phyloP scores from a whole-genome alignment of 345 rosid species.

The Brassica rapa region DNA sequence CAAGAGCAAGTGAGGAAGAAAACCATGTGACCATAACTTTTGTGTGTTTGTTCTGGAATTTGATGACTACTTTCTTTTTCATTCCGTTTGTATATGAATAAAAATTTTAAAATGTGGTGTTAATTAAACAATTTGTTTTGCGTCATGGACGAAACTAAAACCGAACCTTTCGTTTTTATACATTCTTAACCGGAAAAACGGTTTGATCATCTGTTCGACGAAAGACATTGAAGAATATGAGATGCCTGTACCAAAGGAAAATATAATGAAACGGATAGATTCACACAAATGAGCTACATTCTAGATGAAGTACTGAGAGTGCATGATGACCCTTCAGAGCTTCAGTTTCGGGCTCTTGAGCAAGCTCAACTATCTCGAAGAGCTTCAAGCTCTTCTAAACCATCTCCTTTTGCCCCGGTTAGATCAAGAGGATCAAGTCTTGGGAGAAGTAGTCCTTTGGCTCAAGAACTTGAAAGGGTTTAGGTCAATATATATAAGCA shows the following conservation, averaged over 20 bases:
- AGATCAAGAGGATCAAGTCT: conserved; percentile 36
- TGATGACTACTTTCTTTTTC: background rate
- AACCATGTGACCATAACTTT: background rate
- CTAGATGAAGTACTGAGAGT: conserved; percentile 85
- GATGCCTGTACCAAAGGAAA: conserved; percentile 60
- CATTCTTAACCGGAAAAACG: background rate
- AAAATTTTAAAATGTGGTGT: background rate
- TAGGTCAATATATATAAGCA: conserved; percentile 3
- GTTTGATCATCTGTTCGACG: conserved; percentile 51
- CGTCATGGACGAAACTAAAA: background rate
- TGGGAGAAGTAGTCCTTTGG: conserved; percentile 36
- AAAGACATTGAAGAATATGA: conserved; percentile 51
- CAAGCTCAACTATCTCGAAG: conserved; percentile 71
- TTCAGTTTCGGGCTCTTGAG: conserved; percentile 67
- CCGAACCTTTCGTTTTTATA: background rate
- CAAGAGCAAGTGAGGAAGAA: background rate
- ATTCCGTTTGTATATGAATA: background rate
- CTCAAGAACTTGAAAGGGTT: conserved; percentile 32
- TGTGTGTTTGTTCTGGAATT: background rate
- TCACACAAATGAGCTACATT: conserved; percentile 69
- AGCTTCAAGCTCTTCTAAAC: conserved; percentile 30
- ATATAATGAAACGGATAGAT: conserved; percentile 68
- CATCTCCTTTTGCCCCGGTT: conserved; percentile 31
- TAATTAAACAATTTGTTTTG: background rate
- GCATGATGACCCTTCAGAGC: conserved; percentile 87